Percentiles rank a stretch among this genome's conserved stretches.
Conservation (phyloP, 2,329 filamentous ascomycete species). For the Drechslerella coelobrocha region DNA sequence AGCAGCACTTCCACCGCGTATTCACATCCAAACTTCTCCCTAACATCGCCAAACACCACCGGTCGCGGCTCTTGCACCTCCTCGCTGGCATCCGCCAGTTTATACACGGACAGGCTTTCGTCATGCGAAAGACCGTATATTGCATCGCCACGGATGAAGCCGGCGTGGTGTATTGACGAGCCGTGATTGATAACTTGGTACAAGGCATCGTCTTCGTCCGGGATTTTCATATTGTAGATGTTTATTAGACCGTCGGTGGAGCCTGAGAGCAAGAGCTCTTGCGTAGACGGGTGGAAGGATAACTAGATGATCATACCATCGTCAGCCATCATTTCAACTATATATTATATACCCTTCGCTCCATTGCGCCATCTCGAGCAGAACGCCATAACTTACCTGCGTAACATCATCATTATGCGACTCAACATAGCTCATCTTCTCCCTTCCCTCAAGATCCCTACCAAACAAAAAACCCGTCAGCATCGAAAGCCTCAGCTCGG, state of each 20-base stretch:
- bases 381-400: constrained; percentile 59
- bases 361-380: constrained; percentile 54
- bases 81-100: constrained; percentile 69
- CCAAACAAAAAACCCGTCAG: constrained; percentile 60
- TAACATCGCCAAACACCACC: constrained; percentile 71
- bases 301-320: constrained; percentile 57
- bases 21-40: constrained; percentile 71
- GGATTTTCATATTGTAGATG: constrained; percentile 70
- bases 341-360: constrained; percentile 55
- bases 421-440: constrained; percentile 66
- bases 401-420: constrained; percentile 74
- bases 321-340: constrained; percentile 8
- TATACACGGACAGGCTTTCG: constrained; percentile 77
- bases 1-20: constrained; percentile 74
- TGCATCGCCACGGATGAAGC: constrained; percentile 69
- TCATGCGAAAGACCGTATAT: constrained; percentile 79
- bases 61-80: constrained; percentile 64
- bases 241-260: constrained; percentile 82
- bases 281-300: constrained; percentile 68
- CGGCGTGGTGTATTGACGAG: constrained; percentile 75
- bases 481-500: constrained; percentile 54
- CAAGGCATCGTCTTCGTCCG: constrained; percentile 73
- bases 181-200: constrained; percentile 80
- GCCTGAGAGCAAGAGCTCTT: constrained; percentile 72
- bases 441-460: constrained; percentile 38